phyloP scores from a whole-genome alignment of 2,329 filamentous ascomycete species.

The Hypocrella siamensis region DNA sequence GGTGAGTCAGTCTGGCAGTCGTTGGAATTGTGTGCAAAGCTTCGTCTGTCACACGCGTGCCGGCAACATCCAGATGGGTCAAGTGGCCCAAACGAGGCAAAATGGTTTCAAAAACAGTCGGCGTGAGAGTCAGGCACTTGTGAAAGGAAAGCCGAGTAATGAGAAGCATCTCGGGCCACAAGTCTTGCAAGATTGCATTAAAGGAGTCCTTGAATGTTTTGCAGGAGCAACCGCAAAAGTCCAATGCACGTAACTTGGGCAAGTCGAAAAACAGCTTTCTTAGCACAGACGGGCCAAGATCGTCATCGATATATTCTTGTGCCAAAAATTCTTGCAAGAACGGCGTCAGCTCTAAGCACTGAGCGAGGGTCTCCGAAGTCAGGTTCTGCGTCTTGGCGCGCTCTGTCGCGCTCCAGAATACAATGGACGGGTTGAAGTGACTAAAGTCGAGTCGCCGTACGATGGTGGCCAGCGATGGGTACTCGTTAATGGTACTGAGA shows the following conservation, averaged over 20 bases:
- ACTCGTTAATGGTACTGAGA: slow-evolving; percentile 48
- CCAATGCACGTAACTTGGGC: slow-evolving; percentile 48
- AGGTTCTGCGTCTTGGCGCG: slow-evolving; percentile 61
- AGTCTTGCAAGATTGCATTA: slow-evolving; percentile 32
- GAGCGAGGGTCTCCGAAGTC: slow-evolving; percentile 55
- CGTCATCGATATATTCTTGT: slow-evolving; percentile 68
- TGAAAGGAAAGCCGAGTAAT: slow-evolving; percentile 60
- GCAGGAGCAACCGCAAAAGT: slow-evolving; percentile 65
- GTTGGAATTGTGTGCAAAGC: slow-evolving; percentile 55
- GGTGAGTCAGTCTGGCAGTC: slow-evolving; percentile 59
- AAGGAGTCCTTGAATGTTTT: slow-evolving; percentile 51
- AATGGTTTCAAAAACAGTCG: slow-evolving; percentile 50
- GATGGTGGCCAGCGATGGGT: slow-evolving; percentile 56
- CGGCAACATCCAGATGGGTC: slow-evolving; percentile 67
- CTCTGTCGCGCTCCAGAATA: slow-evolving; percentile 62
- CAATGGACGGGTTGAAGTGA: slow-evolving; percentile 66
- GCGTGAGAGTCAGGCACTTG: slow-evolving; percentile 58
- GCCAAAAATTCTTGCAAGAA: slow-evolving; percentile 63
- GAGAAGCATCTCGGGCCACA: slow-evolving; percentile 37
- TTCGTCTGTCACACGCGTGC: slow-evolving; percentile 58
- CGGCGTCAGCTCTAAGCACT: slow-evolving; percentile 56
- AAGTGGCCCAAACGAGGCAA: slow-evolving; percentile 54
- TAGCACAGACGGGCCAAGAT: slow-evolving; percentile 53
- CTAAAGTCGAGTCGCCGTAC: slow-evolving; percentile 72
- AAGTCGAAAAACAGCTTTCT: slow-evolving; percentile 55